A percentile compares a stretch with the other conserved stretches of the same genome.
Conservation (phyloP, 2,329 filamentous ascomycete genomes). For the Fusarium pilosicola region DNA sequence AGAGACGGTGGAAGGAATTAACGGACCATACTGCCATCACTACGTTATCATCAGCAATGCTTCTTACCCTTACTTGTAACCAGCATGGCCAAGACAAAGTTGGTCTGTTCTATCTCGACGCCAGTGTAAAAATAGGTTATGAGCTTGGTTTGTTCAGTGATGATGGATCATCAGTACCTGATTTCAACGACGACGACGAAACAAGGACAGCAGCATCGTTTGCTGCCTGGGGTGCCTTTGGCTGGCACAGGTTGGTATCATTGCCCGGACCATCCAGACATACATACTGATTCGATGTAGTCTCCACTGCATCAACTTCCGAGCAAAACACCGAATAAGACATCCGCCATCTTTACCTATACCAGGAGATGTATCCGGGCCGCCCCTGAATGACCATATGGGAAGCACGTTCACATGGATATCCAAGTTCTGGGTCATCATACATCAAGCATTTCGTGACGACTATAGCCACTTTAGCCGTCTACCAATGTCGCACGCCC, state of each 20-base stretch:
- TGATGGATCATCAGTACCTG: not conserved
- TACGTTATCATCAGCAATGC: not conserved
- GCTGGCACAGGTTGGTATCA: constrained; percentile 8
- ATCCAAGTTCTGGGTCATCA: constrained; percentile 7
- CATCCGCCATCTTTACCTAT: not conserved
- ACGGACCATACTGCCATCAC: not conserved
- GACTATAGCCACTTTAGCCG: not conserved
- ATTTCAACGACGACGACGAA: not conserved
- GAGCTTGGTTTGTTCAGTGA: not conserved
- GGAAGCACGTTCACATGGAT: constrained; percentile 14
- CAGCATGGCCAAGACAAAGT: not conserved
- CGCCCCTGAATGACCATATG: not conserved
- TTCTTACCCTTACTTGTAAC: constrained; percentile 5
- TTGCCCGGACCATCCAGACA: rapidly evolving
- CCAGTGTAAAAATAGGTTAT: not conserved
- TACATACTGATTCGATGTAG: not conserved
- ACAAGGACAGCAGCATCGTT: not conserved
- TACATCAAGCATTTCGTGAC: not conserved
- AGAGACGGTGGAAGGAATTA: not conserved
- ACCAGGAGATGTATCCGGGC: constrained; percentile 3
- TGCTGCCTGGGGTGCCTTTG: constrained; percentile 11
- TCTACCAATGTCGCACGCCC: not conserved
- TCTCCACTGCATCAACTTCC: not conserved
- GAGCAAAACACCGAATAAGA: not conserved
- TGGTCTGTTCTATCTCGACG: not conserved